phyloP scores from a whole-genome alignment of 768 basidiomycete genomes.

The Gymnopilus junonius region DNA sequence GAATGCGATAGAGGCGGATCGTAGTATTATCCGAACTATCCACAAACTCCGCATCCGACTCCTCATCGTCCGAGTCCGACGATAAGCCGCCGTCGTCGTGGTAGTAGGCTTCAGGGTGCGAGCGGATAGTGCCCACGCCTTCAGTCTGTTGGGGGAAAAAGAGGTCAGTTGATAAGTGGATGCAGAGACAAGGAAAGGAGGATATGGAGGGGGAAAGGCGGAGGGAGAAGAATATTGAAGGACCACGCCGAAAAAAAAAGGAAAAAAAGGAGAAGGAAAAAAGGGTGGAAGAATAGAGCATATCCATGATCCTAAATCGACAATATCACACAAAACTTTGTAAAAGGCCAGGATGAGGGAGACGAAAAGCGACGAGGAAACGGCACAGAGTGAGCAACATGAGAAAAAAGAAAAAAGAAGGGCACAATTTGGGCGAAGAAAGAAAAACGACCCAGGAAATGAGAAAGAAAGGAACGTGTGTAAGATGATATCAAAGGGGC shows the following conservation, averaged over 20 bases:
- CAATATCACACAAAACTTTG: no score
- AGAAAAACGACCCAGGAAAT: no score
- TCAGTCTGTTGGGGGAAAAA: constrained; percentile 58
- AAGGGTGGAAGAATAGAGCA: no score
- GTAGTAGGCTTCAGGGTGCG: constrained; percentile 44
- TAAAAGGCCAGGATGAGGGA: no score
- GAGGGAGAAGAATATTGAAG: no score
- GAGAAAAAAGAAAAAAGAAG: neutral
- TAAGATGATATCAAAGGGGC: no score
- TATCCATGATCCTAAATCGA: no score
- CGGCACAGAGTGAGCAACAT: neutral
- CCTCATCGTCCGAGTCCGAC: constrained; percentile 38
- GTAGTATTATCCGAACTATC: constrained; percentile 29
- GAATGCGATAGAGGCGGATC: no score
- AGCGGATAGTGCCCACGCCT: constrained; percentile 83
- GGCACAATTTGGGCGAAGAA: neutral
- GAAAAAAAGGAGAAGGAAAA: no score
- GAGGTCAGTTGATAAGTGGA: neutral
- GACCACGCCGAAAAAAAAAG: no score
- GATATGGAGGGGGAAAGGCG: neutral
- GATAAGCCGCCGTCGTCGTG: constrained; percentile 84
- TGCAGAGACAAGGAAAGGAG: neutral
- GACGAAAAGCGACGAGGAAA: neutral
- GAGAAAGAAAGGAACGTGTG: no score
- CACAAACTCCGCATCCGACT: constrained; percentile 36